Conservation (phyloP, 2,329 filamentous ascomycete genomes). For the Ceratocystis variospora region DNA sequence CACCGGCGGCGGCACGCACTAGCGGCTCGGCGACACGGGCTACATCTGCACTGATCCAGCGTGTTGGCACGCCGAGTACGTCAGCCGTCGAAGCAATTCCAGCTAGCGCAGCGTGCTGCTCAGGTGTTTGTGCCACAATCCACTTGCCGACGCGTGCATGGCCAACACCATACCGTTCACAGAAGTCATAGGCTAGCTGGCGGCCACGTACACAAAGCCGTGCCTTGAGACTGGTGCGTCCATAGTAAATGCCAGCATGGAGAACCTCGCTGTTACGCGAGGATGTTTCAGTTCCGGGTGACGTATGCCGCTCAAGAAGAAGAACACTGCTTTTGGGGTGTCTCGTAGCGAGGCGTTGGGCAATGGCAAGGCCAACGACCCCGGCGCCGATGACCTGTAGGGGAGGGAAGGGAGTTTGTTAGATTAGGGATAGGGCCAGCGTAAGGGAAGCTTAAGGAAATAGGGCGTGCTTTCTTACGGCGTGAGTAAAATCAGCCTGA, state of each 20-base stretch:
- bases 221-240: constrained; percentile 61
- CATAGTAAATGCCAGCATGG: constrained; percentile 90
- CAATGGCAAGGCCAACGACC: constrained; percentile 67
- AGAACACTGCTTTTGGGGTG: constrained; percentile 51
- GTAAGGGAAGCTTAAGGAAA: background rate
- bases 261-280: constrained; percentile 92
- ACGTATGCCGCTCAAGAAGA: constrained; percentile 64
- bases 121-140: constrained; percentile 74
- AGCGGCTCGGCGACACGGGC: constrained; percentile 54
- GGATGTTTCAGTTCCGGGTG: constrained; percentile 65
- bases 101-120: constrained; percentile 51
- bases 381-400: constrained; percentile 43
- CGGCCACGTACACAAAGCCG: constrained; percentile 67
- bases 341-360: constrained; percentile 52
- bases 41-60: constrained; percentile 53
- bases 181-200: constrained; percentile 65
- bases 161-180: constrained; percentile 50
- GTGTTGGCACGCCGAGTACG: constrained; percentile 48
- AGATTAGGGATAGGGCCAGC: background rate
- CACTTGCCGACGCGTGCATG: constrained; percentile 75
- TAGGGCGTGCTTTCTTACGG: constrained; percentile 26
- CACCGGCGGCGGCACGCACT: constrained; percentile 56
- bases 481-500: constrained; percentile 34
- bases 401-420: background rate
- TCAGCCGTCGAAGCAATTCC: constrained; percentile 32